Conservation (phyloP, 352 stramenopile genomes). For the Blastocystis sp. region DNA sequence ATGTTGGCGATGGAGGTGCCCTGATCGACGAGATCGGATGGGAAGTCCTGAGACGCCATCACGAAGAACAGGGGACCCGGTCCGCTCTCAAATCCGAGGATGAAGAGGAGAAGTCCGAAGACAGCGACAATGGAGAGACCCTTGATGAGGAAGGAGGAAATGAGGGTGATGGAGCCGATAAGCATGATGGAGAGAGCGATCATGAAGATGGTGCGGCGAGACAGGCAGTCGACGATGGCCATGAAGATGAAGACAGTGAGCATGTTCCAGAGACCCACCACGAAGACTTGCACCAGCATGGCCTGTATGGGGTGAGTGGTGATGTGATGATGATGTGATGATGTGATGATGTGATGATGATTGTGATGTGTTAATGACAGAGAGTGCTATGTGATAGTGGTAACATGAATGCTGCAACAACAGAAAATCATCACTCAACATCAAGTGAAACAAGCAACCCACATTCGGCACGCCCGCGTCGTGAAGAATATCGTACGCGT, state of each 20-base stretch:
- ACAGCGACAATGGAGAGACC: constrained; percentile 36
- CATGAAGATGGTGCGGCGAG: constrained; percentile 61
- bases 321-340: background rate
- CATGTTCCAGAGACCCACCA: constrained; percentile 68
- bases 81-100: constrained; percentile 68
- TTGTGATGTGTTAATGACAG: background rate
- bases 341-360: constrained; percentile 7
- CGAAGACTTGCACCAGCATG: constrained; percentile 51
- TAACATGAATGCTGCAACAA: too few relatives aligned
- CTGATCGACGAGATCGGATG: constrained; percentile 49
- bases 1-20: constrained; percentile 63
- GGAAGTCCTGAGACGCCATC: constrained; percentile 69
- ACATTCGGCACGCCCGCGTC: constrained; percentile 55
- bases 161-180: constrained; percentile 20
- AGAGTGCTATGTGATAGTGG: too few relatives aligned
- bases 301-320: constrained; percentile 21
- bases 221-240: constrained; percentile 57
- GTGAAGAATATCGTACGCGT: constrained; percentile 44
- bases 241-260: constrained; percentile 70
- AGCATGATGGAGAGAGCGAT: constrained; percentile 56
- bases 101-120: constrained; percentile 60
- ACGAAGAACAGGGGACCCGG: constrained; percentile 69
- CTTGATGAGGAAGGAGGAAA: constrained; percentile 38
- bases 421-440: too few relatives aligned
- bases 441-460: background rate